Evolutionary conservation across 75 land plant species (phyloP).

Genomic region (Isoetes taiwanensis): DNA sequence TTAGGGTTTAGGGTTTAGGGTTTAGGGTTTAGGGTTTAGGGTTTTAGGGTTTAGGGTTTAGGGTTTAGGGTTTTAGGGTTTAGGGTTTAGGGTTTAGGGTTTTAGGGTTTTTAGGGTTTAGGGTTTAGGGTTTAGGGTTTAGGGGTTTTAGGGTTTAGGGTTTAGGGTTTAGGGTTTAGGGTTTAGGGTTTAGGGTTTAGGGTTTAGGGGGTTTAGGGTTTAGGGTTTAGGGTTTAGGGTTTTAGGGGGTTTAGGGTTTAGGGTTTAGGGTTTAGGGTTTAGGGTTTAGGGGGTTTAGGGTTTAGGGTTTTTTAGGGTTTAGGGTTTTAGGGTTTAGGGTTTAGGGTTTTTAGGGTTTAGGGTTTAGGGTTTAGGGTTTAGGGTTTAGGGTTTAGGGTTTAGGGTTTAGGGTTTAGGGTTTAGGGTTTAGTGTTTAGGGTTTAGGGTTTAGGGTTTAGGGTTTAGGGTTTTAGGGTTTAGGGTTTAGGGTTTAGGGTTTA

Average conservation of each 20-base stretch:
- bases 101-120: conserved; percentile 37
- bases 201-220: conserved; percentile 23
- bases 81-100: conserved; percentile 36
- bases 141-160: conserved; percentile 20
- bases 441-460: conserved; percentile 22
- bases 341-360: conserved; percentile 28
- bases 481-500: conserved; percentile 27
- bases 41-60: conserved; percentile 22
- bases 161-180: conserved; percentile 22
- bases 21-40: conserved; percentile 9
- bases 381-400: conserved; percentile 34
- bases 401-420: conserved; percentile 31
- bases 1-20: conserved; percentile 15
- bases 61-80: conserved; percentile 30
- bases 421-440: conserved; percentile 29
- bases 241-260: conserved; percentile 7
- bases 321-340: conserved; percentile 29
- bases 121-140: conserved; percentile 27
- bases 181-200: conserved; percentile 24
- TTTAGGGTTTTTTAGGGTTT: conserved; percentile 26
- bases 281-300: conserved; percentile 15
- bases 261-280: conserved; percentile 12
- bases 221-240: conserved; percentile 28
- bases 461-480: conserved; percentile 24
- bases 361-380: conserved; percentile 36